These are phyloP conservation scores for Aspergillus wentii DNA, from an alignment of 495 filamentous ascomycete genomes.

Conservation along the genomic window DNA sequence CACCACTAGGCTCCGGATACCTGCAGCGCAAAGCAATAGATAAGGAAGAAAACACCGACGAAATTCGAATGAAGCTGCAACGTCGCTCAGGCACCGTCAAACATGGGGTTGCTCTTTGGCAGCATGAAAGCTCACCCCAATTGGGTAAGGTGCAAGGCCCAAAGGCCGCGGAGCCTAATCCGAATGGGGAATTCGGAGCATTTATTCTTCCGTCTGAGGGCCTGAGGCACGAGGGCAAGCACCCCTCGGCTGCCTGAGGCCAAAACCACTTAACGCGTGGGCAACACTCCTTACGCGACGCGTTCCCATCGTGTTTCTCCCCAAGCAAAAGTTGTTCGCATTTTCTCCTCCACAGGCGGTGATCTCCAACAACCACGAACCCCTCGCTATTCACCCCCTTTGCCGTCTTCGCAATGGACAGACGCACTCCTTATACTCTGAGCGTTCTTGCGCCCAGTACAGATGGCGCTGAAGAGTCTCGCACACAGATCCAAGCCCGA, in stretches of 20 bases:
- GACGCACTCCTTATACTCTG: constrained; percentile 77
- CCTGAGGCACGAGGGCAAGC: too few species aligned
- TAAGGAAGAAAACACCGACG: not conserved
- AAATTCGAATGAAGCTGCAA: not conserved
- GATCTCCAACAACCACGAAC: constrained; percentile 3
- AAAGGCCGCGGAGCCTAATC: constrained; percentile 3
- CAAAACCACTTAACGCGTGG: constrained; percentile 46
- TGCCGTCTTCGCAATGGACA: constrained; percentile 63
- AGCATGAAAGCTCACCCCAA: constrained; percentile 28
- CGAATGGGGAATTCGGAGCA: not conserved
- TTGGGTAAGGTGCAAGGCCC: constrained; percentile 26
- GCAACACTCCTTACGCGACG: constrained; percentile 23
- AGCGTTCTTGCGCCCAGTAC: constrained; percentile 69
- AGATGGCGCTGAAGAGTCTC: constrained; percentile 57
- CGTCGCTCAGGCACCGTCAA: not conserved
- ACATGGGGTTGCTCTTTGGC: constrained; percentile 14
- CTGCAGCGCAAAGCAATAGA: too few species aligned
- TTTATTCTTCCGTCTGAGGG: not conserved
- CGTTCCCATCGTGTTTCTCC: constrained; percentile 29
- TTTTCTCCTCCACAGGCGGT: constrained; percentile 12
- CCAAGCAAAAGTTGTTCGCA: constrained; percentile 25
- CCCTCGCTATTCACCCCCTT: constrained; percentile 13
- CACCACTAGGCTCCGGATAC: too few species aligned
- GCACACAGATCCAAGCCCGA: constrained; percentile 48
- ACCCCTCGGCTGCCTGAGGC: constrained; percentile 26